Conservation (phyloP, 2,329 filamentous ascomycete species). For the Fusarium udum region DNA sequence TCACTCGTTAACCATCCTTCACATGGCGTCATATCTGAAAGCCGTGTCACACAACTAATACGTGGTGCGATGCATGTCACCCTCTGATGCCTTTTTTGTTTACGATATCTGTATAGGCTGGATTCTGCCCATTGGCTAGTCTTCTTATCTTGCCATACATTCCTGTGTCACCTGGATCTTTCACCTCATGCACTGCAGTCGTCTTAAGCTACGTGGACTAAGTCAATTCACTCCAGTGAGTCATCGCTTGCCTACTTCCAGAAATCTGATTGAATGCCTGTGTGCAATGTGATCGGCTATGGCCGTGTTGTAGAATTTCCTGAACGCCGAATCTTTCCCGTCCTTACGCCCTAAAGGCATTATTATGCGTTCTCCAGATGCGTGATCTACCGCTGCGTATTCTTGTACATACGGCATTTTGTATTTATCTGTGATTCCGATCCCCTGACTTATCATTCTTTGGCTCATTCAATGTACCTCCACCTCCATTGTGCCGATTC, state of each 20-base stretch:
- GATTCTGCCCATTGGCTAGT: neutral
- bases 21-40: neutral
- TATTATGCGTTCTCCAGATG: neutral
- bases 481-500: neutral
- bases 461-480: neutral
- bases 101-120: conserved; percentile 8
- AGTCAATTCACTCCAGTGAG: neutral
- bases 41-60: neutral
- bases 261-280: neutral
- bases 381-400: neutral
- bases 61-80: conserved; percentile 15
- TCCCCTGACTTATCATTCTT: conserved; percentile 11
- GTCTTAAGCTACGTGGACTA: neutral
- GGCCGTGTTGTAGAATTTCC: conserved; percentile 9
- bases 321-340: conserved; percentile 41
- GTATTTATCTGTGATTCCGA: conserved; percentile 2
- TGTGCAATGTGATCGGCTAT: conserved; percentile 23
- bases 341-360: conserved; percentile 17
- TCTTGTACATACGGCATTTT: neutral
- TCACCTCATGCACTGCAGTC: neutral
- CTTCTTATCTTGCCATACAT: conserved; percentile 3
- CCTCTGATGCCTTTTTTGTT: neutral
- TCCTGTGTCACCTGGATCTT: conserved; percentile 2
- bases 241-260: neutral
- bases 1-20: neutral